Conservation (phyloP, 495 filamentous ascomycete species). For the Penicillium pulvis region DNA sequence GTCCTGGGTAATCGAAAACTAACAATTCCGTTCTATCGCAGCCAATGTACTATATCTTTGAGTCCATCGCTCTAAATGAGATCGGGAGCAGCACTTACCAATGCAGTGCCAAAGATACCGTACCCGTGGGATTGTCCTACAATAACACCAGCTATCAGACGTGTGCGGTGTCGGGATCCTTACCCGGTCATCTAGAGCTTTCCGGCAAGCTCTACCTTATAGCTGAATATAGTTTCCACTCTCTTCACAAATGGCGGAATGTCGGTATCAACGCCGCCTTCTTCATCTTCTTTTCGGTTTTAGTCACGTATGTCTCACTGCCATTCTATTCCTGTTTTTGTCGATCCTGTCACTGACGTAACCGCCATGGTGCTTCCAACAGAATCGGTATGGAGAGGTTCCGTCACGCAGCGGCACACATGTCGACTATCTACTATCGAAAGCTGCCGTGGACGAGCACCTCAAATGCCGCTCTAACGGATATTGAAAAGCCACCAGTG, state of each 20-base stretch:
- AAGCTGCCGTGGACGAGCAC: neutral
- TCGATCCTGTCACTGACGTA: neutral
- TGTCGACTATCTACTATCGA: constrained; percentile 32
- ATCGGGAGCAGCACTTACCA: neutral
- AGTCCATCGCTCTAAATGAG: neutral
- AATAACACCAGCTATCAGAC: constrained; percentile 30
- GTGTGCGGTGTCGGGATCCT: constrained; percentile 49
- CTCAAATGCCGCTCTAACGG: neutral
- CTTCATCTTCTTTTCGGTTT: neutral
- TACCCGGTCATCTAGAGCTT: constrained; percentile 43
- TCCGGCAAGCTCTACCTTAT: constrained; percentile 47
- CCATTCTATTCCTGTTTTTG: neutral
- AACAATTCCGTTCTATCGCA: neutral
- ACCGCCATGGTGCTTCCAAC: neutral
- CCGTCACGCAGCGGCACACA: constrained; percentile 24
- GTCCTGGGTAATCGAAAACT: neutral
- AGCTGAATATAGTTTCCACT: constrained; percentile 46
- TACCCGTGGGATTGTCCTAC: constrained; percentile 13
- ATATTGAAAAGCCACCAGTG: neutral
- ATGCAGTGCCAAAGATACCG: constrained; percentile 7
- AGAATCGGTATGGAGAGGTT: constrained; percentile 34
- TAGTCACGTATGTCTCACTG: constrained; percentile 1
- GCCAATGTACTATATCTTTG: constrained; percentile 46
- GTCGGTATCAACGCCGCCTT: constrained; percentile 44
- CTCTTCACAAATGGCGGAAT: constrained; percentile 59